phyloP scores from a whole-genome alignment of 2,329 filamentous ascomycete genomes.

The Penicillium brasilianum region DNA sequence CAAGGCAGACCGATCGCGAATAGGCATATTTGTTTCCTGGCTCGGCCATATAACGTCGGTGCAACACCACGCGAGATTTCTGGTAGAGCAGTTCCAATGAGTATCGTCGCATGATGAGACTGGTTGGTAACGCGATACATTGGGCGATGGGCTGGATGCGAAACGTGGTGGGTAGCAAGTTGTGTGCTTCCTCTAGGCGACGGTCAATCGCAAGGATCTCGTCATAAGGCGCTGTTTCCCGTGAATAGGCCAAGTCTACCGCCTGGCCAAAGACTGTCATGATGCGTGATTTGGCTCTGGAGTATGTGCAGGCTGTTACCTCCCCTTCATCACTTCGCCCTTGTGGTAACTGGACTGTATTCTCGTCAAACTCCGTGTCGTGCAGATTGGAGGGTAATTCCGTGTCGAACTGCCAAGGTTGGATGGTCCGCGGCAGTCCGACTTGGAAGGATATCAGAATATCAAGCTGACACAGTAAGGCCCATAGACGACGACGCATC shows the following conservation, averaged over 20 bases:
- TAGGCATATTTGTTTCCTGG: constrained; percentile 45
- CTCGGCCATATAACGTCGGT: constrained; percentile 57
- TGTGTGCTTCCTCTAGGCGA: constrained; percentile 40
- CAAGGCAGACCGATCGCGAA: constrained; percentile 54
- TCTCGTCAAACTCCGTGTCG: constrained; percentile 64
- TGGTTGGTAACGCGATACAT: constrained; percentile 55
- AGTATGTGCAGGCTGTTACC: constrained; percentile 53
- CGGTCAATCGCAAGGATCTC: constrained; percentile 44
- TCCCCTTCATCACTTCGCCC: constrained; percentile 57
- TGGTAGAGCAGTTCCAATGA: constrained; percentile 59
- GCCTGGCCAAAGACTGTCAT: constrained; percentile 46
- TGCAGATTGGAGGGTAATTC: constrained; percentile 62
- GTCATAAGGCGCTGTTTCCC: constrained; percentile 42
- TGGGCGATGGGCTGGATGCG: constrained; percentile 34
- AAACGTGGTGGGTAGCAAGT: constrained; percentile 30
- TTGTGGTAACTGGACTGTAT: constrained; percentile 57
- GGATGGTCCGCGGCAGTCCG: constrained; percentile 66
- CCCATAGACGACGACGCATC: constrained; percentile 53
- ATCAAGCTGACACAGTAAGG: constrained; percentile 59
- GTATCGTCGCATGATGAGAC: constrained; percentile 58
- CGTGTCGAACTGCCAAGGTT: constrained; percentile 65
- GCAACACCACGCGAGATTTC: constrained; percentile 59
- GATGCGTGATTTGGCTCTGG: constrained; percentile 43
- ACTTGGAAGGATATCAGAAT: constrained; percentile 67
- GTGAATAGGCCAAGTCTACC: constrained; percentile 43